Evolutionary conservation across 371 early-diverging fungal species (phyloP).

Genomic region (Basidiobolus meristosporus): DNA sequence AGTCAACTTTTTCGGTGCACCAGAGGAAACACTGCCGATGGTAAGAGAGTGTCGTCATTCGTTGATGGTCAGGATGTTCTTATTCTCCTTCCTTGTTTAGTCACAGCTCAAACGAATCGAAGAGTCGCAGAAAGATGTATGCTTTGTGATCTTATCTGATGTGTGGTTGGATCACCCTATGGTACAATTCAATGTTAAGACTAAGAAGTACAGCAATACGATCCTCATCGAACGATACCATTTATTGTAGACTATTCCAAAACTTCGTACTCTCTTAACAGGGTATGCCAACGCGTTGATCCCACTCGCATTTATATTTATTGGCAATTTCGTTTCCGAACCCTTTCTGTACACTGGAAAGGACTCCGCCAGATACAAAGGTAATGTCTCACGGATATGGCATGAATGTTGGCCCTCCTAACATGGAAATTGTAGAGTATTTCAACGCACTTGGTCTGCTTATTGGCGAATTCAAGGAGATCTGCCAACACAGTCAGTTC

Average conservation of each 20-base stretch:
- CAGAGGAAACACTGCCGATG: constrained; percentile 11
- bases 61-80: too few species aligned
- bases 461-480: constrained; percentile 39
- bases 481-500: constrained; percentile 48
- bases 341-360: constrained; percentile 38
- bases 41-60: too few species aligned
- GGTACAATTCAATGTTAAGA: too few species aligned
- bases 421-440: constrained; percentile 15
- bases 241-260: constrained; percentile 20
- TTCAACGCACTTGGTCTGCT: constrained; percentile 57
- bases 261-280: constrained; percentile 40
- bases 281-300: constrained; percentile 30
- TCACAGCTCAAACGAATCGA: constrained; percentile 11
- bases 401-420: not conserved
- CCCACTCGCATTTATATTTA: constrained; percentile 68
- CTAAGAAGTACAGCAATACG: too few species aligned
- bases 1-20: constrained; percentile 33
- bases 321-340: constrained; percentile 65
- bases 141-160: constrained; percentile 63
- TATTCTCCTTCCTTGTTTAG: constrained; percentile 20
- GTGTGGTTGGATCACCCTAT: constrained; percentile 67
- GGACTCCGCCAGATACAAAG: constrained; percentile 20
- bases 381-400: not conserved
- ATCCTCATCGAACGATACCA: not conserved
- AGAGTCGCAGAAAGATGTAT: constrained; percentile 32